Evolutionary conservation across 768 basidiomycete species (phyloP), one percentile per base, ranked within the genome.

Genomic region (Pleurotus citrinopileatus): DNA sequence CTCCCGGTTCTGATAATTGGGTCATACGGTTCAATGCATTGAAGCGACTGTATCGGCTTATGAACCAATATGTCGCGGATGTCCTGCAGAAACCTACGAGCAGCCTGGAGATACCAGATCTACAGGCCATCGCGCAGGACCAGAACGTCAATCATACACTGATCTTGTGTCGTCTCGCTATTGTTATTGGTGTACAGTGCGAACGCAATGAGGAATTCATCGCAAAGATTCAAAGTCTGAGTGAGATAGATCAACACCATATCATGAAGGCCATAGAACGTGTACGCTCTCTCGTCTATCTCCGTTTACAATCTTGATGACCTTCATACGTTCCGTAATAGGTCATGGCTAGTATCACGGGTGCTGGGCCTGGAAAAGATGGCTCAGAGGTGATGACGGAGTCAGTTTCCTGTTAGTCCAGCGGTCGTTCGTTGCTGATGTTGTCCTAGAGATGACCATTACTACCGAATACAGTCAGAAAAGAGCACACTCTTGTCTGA

Each of bases 201-300:
- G 87, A 90, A 66, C 82, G 82, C 67, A 95, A 95, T 63, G 84
- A 92, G 72, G 82, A 86, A 58, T 88, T 95, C 59, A 94, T 98
- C 57, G 86, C 84, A 65, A 89, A 84, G 70, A 98, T 98, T 29
- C 94, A 95, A 63, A 78, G 81, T 2, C 68, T 97, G 57, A 87
- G 82, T 56, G 89, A 96, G 68, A 77, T 72, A 15, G 86, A 94
- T 63, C 94, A 97, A 71, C 90, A 93, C 65, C 78, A 84, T 63
- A 73, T 97, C 51, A 98, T 97, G 95, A 87, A 82, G 69, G 89
- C 91, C 36, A 96, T 97, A 55, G 94, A 97, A 69, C 89, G 91
- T 78, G 94, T 91, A 55, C 51, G 79, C 67, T 32, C 10, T 27
- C 36, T 51, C 42, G 20, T 15, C n/a, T 20, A 32, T 26, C 4